These are phyloP conservation scores for Rhodotorula diobovata DNA, from an alignment of 768 basidiomycete genomes.

Conservation along the genomic window DNA sequence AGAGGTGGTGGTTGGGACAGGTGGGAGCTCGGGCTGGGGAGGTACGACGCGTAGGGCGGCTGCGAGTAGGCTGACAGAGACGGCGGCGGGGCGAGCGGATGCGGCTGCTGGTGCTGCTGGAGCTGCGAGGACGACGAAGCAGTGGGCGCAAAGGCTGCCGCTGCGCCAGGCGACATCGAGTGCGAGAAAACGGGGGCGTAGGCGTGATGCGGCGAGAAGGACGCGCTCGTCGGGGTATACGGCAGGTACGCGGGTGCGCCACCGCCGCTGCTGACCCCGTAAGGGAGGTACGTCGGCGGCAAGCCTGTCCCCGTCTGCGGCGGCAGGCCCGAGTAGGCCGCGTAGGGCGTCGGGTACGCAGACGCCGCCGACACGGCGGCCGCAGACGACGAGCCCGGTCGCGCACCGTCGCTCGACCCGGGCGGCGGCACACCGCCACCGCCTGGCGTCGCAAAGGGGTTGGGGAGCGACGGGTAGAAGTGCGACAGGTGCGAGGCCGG, in stretches of 20 bases:
- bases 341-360: background rate
- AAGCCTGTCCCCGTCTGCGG: too few species aligned
- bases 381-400: background rate
- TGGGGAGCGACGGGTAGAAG: background rate
- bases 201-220: background rate
- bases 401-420: background rate
- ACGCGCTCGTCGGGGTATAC: background rate
- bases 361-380: too few species aligned
- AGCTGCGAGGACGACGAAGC: background rate
- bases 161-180: background rate
- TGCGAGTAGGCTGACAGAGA: background rate
- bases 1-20: too few species aligned
- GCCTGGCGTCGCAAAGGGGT: background rate
- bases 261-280: background rate
- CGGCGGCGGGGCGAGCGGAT: too few species aligned
- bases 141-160: background rate
- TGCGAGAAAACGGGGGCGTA: background rate
- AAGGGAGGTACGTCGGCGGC: background rate
- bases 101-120: background rate
- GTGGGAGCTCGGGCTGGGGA: background rate
- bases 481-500: background rate
- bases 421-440: background rate
- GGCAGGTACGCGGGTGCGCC: background rate
- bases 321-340: background rate
- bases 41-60: background rate